A percentile compares a stretch with the other conserved stretches of the same genome.
Evolutionary conservation across 176 grass and related monocot genomes (phyloP).

Genomic region (Melocanna baccifera): DNA sequence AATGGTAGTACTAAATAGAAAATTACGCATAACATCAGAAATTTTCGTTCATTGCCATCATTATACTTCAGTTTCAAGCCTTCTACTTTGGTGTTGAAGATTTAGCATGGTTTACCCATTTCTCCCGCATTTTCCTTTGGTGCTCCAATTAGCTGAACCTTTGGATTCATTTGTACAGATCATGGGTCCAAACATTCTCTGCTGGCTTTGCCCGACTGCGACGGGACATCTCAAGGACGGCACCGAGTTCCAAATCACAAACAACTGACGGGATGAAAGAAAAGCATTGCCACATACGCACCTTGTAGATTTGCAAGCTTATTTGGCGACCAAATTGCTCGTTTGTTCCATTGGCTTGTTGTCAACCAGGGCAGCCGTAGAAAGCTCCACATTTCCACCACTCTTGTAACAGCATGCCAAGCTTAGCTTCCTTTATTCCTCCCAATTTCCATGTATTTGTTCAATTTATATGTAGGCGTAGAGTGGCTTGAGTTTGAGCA

Average conservation of each 20-base stretch:
- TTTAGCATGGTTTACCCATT: not conserved
- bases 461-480: not conserved
- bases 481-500: not conserved
- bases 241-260: conserved; percentile 69
- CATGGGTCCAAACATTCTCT: conserved; percentile 75
- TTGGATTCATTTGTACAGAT: conserved; percentile 50
- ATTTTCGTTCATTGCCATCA: not conserved
- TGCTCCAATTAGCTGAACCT: not conserved
- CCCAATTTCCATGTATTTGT: not conserved
- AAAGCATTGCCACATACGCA: not conserved
- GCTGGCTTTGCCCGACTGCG: conserved; percentile 72
- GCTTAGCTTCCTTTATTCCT: not conserved
- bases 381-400: not conserved
- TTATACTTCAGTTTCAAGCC: not conserved
- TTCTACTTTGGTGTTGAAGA: not conserved
- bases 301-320: not conserved
- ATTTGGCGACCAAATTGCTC: not conserved
- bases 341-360: conserved; percentile 10
- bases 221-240: conserved; percentile 71
- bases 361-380: not conserved
- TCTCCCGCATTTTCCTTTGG: not conserved
- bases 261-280: conserved; percentile 35
- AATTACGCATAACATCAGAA: not conserved
- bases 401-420: conserved; percentile 31
- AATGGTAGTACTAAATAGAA: conserved; percentile 39